Percentiles rank a stretch among this genome's conserved stretches.
Conservation (phyloP, 306 rosid species). For the Castanea sativa region DNA sequence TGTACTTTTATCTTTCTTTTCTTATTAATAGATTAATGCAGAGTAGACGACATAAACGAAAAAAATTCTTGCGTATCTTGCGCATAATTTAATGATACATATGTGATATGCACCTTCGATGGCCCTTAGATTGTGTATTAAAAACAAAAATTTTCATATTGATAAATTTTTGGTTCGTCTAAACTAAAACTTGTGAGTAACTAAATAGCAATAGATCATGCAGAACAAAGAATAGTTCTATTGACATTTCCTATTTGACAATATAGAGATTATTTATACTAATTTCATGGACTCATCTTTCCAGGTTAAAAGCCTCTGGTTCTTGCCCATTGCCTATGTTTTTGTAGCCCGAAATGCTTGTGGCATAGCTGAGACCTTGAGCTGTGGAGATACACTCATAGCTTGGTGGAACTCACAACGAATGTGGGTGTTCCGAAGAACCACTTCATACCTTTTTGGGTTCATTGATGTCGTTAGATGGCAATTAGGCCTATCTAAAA, state of each 20-base stretch:
- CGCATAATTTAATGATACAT: too few relatives aligned
- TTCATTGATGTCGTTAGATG: conserved; percentile 42
- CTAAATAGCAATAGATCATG: too few relatives aligned
- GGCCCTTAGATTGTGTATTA: too few relatives aligned
- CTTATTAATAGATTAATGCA: neutral
- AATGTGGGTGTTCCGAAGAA: conserved; percentile 47
- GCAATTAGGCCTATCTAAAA: conserved; percentile 54
- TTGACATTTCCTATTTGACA: too few relatives aligned
- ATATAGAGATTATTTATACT: too few relatives aligned
- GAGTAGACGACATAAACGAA: neutral
- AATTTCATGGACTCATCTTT: neutral
- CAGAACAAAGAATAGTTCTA: too few relatives aligned
- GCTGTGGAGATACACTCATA: conserved; percentile 35
- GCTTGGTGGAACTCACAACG: conserved; percentile 70
- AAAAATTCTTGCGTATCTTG: too few relatives aligned
- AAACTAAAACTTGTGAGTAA: too few relatives aligned
- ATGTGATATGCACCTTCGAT: too few relatives aligned
- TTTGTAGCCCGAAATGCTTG: conserved; percentile 37
- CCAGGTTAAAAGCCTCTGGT: conserved; percentile 56
- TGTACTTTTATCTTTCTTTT: neutral
- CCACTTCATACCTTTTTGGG: conserved; percentile 48
- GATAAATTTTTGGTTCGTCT: too few relatives aligned
- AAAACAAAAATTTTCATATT: too few relatives aligned
- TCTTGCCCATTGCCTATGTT: conserved; percentile 59
- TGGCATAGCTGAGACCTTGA: conserved; percentile 45